phyloP scores from a whole-genome alignment of 2,329 filamentous ascomycete species.

The Corniculantispora saksenae region DNA sequence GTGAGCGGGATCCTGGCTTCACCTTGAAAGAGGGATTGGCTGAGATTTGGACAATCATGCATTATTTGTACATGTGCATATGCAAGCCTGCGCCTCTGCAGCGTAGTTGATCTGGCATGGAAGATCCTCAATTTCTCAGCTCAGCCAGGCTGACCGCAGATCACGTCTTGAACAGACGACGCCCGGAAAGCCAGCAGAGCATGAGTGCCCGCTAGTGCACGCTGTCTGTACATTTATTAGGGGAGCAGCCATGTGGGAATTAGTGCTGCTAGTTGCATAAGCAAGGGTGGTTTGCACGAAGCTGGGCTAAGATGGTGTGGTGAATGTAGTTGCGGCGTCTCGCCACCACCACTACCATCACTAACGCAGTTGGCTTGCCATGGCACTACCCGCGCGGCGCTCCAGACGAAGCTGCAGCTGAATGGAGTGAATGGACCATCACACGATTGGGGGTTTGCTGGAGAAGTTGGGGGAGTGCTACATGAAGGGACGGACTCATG shows the following conservation, averaged over 20 bases:
- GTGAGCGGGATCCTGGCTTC: neutral
- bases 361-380: neutral
- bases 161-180: neutral
- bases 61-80: constrained; percentile 15
- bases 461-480: neutral
- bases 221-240: neutral
- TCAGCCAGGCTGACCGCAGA: neutral
- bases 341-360: neutral
- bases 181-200: neutral
- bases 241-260: neutral
- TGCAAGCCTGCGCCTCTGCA: neutral
- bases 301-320: neutral
- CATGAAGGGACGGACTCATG: neutral
- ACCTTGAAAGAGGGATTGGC: neutral
- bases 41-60: neutral
- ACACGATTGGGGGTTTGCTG: neutral
- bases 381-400: neutral
- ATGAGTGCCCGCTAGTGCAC: no score
- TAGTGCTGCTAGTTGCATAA: neutral
- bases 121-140: neutral
- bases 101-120: neutral
- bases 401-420: neutral
- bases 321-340: neutral
- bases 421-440: neutral
- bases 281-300: neutral